Percentiles rank a stretch among this genome's conserved stretches.
Evolutionary conservation across 106 monocot genomes (phyloP).

Genomic region (Apostasia shenzhenica): DNA sequence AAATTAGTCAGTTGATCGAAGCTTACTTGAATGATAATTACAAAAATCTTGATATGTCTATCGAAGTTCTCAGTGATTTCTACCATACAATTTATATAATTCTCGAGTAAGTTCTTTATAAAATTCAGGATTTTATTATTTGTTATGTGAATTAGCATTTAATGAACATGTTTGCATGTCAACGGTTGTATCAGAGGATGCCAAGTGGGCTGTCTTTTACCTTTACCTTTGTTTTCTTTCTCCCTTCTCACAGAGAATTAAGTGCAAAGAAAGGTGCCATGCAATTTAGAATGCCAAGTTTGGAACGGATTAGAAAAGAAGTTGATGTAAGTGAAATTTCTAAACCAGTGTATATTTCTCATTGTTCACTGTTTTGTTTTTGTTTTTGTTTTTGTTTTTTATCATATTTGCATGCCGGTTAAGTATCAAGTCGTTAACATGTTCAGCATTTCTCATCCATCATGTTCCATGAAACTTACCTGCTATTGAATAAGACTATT

Average conservation of each 20-base stretch:
- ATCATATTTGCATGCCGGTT: too few relatives aligned
- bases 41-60: neutral
- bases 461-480: too few relatives aligned
- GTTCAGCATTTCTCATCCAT: too few relatives aligned
- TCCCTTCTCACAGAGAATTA: neutral
- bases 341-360: neutral
- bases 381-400: too few relatives aligned
- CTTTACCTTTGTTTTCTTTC: neutral
- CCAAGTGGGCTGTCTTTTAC: too few relatives aligned
- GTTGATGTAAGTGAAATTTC: neutral
- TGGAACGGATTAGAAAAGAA: neutral
- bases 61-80: neutral
- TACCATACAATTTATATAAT: constrained; percentile 5
- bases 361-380: neutral
- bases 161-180: too few relatives aligned
- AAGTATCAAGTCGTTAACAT: too few relatives aligned
- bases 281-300: neutral
- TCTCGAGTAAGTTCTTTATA: neutral
- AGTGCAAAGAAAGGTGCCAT: constrained; percentile 4
- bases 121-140: too few relatives aligned
- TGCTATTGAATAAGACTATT: too few relatives aligned
- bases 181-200: too few relatives aligned
- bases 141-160: too few relatives aligned
- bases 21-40: neutral
- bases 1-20: neutral